A percentile compares a stretch with the other conserved stretches of the same genome.
These are phyloP conservation scores for Rostrohypoxylon terebratum DNA, from an alignment of 495 filamentous ascomycete genomes.

Conservation along the genomic window DNA sequence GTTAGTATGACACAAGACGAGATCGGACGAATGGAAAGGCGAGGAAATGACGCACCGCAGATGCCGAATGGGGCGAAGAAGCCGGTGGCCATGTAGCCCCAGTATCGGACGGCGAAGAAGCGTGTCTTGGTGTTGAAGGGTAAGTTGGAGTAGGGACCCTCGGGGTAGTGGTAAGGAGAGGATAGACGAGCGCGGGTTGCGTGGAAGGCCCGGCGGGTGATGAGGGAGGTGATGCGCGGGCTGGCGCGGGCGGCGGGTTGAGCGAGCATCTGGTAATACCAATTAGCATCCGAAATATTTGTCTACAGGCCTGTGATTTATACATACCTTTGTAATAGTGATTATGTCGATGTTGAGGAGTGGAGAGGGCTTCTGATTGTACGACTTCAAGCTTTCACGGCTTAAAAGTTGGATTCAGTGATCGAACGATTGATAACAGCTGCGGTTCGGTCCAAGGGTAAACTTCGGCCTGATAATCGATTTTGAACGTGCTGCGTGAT, in stretches of 20 bases:
- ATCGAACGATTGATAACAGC: slow-evolving; percentile 39
- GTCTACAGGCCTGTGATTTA: not conserved
- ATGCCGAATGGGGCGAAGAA: slow-evolving; percentile 86
- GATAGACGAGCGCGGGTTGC: slow-evolving; percentile 85
- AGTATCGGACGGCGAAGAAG: slow-evolving; percentile 85
- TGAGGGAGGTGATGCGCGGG: slow-evolving; percentile 66
- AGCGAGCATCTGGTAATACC: slow-evolving; percentile 79
- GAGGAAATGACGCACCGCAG: slow-evolving; percentile 71
- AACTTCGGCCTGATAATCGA: slow-evolving; percentile 16
- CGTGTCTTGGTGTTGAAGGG: slow-evolving; percentile 95
- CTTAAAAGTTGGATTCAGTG: slow-evolving; percentile 39
- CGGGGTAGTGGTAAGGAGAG: slow-evolving; percentile 97
- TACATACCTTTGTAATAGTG: slow-evolving; percentile 48
- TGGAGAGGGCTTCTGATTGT: slow-evolving; percentile 23
- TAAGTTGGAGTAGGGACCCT: slow-evolving; percentile 92
- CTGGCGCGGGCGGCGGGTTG: slow-evolving; percentile 77
- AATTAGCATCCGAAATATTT: slow-evolving; percentile 43
- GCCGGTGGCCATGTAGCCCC: slow-evolving; percentile 79
- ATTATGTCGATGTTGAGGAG: slow-evolving; percentile 38
- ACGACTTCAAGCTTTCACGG: slow-evolving; percentile 20
- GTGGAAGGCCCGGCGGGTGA: slow-evolving; percentile 93
- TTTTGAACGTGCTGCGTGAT: not conserved
- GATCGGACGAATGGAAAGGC: slow-evolving; percentile 5
- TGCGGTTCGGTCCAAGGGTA: slow-evolving; percentile 17
- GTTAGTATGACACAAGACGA: slow-evolving; percentile 30